phyloP scores from a whole-genome alignment of 2,329 filamentous ascomycete species.

The Stemphylium vesicarium region DNA sequence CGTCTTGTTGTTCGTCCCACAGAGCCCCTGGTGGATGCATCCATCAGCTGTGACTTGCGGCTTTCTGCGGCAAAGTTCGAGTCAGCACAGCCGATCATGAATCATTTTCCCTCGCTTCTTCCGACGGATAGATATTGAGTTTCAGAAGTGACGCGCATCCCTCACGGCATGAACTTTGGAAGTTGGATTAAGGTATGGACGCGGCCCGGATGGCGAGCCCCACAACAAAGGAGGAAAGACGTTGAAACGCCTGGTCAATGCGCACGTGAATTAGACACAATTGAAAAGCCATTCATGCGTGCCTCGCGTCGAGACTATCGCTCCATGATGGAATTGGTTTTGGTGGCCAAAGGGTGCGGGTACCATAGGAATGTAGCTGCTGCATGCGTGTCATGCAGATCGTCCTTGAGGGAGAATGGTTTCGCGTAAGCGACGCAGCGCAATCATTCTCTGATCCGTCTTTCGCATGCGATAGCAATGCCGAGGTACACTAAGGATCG shows the following conservation, averaged over 20 bases:
- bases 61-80: constrained; percentile 4
- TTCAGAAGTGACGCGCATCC: constrained; percentile 2
- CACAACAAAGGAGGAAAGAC: constrained; percentile 5
- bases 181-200: constrained; percentile 16
- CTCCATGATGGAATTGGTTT: neutral
- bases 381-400: constrained; percentile 1
- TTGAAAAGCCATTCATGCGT: neutral
- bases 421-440: constrained; percentile 3
- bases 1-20: neutral
- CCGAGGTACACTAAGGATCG: constrained; percentile 1
- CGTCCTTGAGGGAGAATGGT: neutral
- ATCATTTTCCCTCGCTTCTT: neutral
- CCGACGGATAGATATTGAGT: neutral
- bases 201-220: constrained; percentile 14
- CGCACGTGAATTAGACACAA: neutral
- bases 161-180: constrained; percentile 2
- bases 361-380: neutral
- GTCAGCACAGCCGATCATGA: constrained; percentile 3
- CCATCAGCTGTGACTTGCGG: neutral
- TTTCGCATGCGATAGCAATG: neutral
- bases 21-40: constrained; percentile 2
- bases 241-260: constrained; percentile 14
- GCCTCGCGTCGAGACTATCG: neutral
- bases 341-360: neutral
- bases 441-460: neutral